These are phyloP conservation scores for Phascolomyces articulosus DNA, from an alignment of 371 early-diverging fungal species.

Conservation along the genomic window DNA sequence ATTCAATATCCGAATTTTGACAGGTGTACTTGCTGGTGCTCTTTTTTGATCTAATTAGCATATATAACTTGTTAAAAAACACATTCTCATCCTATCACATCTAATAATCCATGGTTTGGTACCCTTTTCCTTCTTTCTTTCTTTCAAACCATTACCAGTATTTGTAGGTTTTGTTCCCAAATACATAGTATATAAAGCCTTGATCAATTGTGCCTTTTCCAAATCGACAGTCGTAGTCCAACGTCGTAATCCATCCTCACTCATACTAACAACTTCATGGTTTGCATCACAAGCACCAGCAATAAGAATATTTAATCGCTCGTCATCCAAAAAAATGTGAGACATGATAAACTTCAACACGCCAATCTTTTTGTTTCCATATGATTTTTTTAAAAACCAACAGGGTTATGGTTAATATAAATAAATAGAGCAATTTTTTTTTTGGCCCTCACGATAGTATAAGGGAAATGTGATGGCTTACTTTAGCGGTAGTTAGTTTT, in stretches of 20 bases:
- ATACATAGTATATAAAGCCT: constrained; percentile 68
- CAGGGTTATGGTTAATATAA: too few species aligned
- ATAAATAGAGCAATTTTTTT: too few species aligned
- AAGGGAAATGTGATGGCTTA: constrained; percentile 9
- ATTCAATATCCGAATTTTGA: constrained; percentile 69
- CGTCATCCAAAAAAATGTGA: constrained; percentile 46
- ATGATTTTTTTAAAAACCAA: neutral
- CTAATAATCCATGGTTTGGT: too few species aligned
- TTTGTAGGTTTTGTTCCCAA: constrained; percentile 44
- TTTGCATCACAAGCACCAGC: constrained; percentile 69
- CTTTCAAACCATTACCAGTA: too few species aligned
- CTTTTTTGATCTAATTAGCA: constrained; percentile 32
- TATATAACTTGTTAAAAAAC: too few species aligned
- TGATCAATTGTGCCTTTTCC: constrained; percentile 54
- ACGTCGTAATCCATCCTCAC: constrained; percentile 75
- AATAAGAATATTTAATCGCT: constrained; percentile 64
- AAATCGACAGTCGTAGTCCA: constrained; percentile 64
- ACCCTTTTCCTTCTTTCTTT: too few species aligned
- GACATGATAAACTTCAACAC: constrained; percentile 45
- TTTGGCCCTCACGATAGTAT: too few species aligned
- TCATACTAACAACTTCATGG: constrained; percentile 65
- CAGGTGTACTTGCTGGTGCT: constrained; percentile 47
- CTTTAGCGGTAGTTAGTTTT: constrained; percentile 48
- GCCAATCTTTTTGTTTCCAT: constrained; percentile 26
- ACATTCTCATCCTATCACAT: too few species aligned